These are phyloP conservation scores for Zelopaecilomyces penicillatus DNA, from an alignment of 2,329 filamentous ascomycete species.

Conservation along the genomic window DNA sequence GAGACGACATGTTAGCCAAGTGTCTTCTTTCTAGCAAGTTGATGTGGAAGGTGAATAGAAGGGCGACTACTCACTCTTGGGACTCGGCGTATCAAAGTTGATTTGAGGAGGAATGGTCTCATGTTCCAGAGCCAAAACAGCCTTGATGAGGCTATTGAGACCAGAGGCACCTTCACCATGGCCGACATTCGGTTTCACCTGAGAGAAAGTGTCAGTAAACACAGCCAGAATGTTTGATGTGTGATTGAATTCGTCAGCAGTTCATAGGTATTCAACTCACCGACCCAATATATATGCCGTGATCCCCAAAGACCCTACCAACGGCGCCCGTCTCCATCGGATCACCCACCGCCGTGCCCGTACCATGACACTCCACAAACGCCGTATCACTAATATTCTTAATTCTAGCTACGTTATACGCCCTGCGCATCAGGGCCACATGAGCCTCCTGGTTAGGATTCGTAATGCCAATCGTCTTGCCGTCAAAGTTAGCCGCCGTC, in stretches of 20 bases:
- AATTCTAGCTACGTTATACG: conserved; percentile 22
- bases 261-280: conserved; percentile 7
- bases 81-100: conserved; percentile 25
- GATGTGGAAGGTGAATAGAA: background rate
- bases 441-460: conserved; percentile 29
- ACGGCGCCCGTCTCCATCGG: conserved; percentile 28
- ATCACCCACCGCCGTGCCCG: conserved; percentile 30
- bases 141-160: conserved; percentile 34
- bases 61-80: conserved; percentile 22
- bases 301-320: conserved; percentile 17
- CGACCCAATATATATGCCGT: conserved; percentile 20
- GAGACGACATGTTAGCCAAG: no score
- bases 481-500: conserved; percentile 33
- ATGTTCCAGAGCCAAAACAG: conserved; percentile 31
- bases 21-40: background rate
- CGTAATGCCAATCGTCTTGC: conserved; percentile 31
- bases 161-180: conserved; percentile 38
- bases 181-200: conserved; percentile 32
- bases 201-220: conserved; percentile 12
- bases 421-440: conserved; percentile 21
- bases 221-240: background rate
- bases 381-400: conserved; percentile 17
- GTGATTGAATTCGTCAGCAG: background rate
- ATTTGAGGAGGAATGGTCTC: conserved; percentile 31
- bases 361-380: conserved; percentile 32